Percentiles rank a stretch among this genome's conserved stretches.
These are phyloP conservation scores for Podaxis sp. DNA, from an alignment of 768 basidiomycete species.

Conservation along the genomic window DNA sequence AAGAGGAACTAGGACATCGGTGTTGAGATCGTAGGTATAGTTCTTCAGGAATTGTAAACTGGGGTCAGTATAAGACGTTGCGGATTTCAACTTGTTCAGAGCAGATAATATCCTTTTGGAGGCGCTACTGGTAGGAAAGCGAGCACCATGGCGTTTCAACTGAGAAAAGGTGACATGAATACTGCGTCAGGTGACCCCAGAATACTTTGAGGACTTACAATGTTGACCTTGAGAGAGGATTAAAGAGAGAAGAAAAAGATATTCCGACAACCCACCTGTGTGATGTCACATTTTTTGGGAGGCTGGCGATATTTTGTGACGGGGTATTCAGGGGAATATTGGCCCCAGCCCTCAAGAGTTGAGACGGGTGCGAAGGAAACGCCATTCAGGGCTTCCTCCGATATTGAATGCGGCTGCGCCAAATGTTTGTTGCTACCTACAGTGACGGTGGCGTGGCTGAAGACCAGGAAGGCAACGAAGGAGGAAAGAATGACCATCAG, in stretches of 20 bases:
- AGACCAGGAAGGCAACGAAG: neutral
- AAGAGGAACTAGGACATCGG: slow-evolving; percentile 54
- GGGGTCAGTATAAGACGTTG: slow-evolving; percentile 35
- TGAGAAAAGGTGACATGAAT: slow-evolving; percentile 20
- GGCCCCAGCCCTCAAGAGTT: slow-evolving; percentile 40
- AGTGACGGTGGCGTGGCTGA: neutral
- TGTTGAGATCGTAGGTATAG: slow-evolving; percentile 56
- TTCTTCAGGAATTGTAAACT: slow-evolving; percentile 50
- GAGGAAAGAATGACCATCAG: neutral
- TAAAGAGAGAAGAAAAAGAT: neutral
- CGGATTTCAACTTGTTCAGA: slow-evolving; percentile 51
- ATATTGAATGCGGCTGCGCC: neutral
- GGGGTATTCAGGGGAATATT: slow-evolving; percentile 59
- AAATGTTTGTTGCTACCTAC: neutral
- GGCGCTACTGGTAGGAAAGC: slow-evolving; percentile 62
- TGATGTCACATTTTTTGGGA: slow-evolving; percentile 46
- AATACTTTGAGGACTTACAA: neutral
- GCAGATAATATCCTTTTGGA: slow-evolving; percentile 37
- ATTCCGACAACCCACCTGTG: slow-evolving; percentile 38
- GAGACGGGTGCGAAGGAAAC: neutral
- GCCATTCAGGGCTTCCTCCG: neutral
- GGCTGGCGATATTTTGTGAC: slow-evolving; percentile 38
- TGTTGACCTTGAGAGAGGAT: slow-evolving; percentile 1
- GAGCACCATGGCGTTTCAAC: slow-evolving; percentile 80
- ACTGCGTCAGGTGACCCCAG: neutral